A percentile compares a stretch with the other conserved stretches of the same genome.
These are phyloP conservation scores for Ophiostoma ulmi DNA, from an alignment of 2,329 filamentous ascomycete genomes.

Conservation along the genomic window DNA sequence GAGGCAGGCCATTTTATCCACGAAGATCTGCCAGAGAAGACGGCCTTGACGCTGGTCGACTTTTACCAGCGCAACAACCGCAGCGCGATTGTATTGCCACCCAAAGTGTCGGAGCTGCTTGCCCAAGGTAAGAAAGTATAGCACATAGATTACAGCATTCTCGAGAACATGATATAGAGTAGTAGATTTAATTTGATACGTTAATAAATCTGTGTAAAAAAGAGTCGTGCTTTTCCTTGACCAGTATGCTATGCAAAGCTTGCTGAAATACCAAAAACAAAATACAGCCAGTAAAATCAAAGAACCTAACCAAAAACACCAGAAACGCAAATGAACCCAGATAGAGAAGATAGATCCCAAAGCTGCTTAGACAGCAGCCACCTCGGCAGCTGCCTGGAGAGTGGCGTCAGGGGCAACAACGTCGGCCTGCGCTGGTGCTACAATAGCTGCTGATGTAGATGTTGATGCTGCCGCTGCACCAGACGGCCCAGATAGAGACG, in stretches of 20 bases:
- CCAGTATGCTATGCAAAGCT: neutral
- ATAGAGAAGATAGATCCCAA: neutral
- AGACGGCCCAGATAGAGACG: slow-evolving; percentile 20
- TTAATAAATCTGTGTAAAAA: neutral
- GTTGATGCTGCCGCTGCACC: neutral
- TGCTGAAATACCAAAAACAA: neutral
- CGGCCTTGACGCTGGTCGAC: slow-evolving; percentile 76
- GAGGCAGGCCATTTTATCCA: slow-evolving; percentile 96
- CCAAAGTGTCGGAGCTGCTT: slow-evolving; percentile 76
- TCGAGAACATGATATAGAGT: neutral
- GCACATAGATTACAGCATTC: neutral
- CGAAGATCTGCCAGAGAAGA: slow-evolving; percentile 89
- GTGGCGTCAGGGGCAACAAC: neutral
- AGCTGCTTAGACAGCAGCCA: neutral
- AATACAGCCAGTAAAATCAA: neutral
- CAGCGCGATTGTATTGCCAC: slow-evolving; percentile 76
- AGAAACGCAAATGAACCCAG: neutral
- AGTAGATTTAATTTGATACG: neutral
- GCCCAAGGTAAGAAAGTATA: slow-evolving; percentile 57
- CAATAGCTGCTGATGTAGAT: neutral
- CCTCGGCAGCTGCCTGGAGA: neutral
- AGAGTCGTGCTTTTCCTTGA: slow-evolving; percentile 6
- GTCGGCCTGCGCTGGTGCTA: neutral
- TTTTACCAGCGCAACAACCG: slow-evolving; percentile 91
- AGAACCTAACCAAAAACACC: neutral